Evolutionary conservation across 495 filamentous ascomycete species (phyloP).

Genomic region (Polyplosphaeria fusca): DNA sequence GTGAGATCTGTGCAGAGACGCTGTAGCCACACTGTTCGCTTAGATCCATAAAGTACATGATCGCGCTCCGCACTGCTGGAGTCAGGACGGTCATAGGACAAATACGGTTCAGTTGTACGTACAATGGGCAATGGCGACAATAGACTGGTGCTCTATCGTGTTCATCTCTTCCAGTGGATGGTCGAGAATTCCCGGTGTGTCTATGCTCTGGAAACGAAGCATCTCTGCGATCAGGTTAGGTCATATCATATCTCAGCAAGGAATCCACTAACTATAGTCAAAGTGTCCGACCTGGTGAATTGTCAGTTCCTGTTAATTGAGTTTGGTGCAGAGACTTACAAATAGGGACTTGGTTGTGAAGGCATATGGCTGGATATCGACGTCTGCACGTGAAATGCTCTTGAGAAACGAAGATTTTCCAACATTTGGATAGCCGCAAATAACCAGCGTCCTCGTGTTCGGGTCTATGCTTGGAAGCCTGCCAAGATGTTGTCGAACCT

Average conservation of each 20-base stretch:
- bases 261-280: no score
- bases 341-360: slow-evolving; percentile 98
- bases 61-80: slow-evolving; percentile 87
- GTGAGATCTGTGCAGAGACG: slow-evolving; percentile 81
- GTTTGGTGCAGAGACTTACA: no score
- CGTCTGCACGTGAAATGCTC: slow-evolving; percentile 89
- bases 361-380: slow-evolving; percentile 96
- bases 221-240: no score
- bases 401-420: slow-evolving; percentile 94
- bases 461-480: slow-evolving; percentile 97
- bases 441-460: slow-evolving; percentile 88
- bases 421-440: slow-evolving; percentile 96
- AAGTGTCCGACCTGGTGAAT: no score
- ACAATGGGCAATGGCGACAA: slow-evolving; percentile 95
- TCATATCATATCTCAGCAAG: no score
- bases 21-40: slow-evolving; percentile 98
- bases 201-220: slow-evolving; percentile 85
- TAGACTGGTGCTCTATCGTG: slow-evolving; percentile 98
- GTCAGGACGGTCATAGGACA: no score
- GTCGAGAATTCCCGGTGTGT: slow-evolving; percentile 91
- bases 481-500: slow-evolving; percentile 95
- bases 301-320: no score
- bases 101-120: no score
- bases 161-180: slow-evolving; percentile 99
- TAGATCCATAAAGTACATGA: slow-evolving; percentile 97